Evolutionary conservation across 306 rosid genomes (phyloP).

Genomic region (Myrica gale): DNA sequence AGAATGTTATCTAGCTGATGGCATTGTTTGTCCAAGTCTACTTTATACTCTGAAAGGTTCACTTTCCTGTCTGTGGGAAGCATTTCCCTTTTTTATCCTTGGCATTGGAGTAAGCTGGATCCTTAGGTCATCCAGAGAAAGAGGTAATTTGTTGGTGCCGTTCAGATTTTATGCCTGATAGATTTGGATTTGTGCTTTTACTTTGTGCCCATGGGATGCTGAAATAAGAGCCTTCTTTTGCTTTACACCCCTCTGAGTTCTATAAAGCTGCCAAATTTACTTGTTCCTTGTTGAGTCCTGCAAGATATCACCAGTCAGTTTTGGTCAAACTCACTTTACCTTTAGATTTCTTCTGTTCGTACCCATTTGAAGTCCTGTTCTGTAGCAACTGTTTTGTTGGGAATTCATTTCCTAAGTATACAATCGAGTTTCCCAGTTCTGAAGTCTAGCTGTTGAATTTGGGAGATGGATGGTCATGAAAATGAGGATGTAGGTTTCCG

Average conservation of each 20-base stretch:
- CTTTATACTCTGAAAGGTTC: slow-evolving; percentile 99
- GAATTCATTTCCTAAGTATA: slow-evolving; percentile 27
- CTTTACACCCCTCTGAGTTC: slow-evolving; percentile 68
- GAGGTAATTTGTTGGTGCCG: slow-evolving; percentile 40
- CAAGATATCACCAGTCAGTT: slow-evolving; percentile 68
- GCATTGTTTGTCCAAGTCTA: slow-evolving; percentile 50
- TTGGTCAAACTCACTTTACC: slow-evolving; percentile 74
- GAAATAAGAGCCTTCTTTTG: slow-evolving; percentile 62
- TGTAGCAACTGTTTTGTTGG: slow-evolving; percentile 39
- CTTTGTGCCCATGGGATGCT: slow-evolving; percentile 56
- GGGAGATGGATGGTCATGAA: slow-evolving; percentile 70
- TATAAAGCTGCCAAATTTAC: slow-evolving; percentile 79
- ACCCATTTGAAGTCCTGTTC: slow-evolving; percentile 24
- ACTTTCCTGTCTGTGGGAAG: slow-evolving; percentile 67
- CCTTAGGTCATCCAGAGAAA: slow-evolving; percentile 53
- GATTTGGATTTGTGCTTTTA: slow-evolving; percentile 43
- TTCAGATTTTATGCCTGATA: slow-evolving; percentile 63
- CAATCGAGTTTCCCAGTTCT: slow-evolving; percentile 23
- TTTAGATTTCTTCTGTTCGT: slow-evolving; percentile 35
- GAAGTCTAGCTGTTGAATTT: slow-evolving; percentile 35
- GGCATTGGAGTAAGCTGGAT: slow-evolving; percentile 49
- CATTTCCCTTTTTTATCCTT: slow-evolving; percentile 31
- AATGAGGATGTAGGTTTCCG: slow-evolving; percentile 65
- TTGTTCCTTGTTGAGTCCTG: slow-evolving; percentile 90
- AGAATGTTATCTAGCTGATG: slow-evolving; percentile 52